Evolutionary conservation across 2,329 filamentous ascomycete species (phyloP).

Genomic region (Cladosporium sp.): DNA sequence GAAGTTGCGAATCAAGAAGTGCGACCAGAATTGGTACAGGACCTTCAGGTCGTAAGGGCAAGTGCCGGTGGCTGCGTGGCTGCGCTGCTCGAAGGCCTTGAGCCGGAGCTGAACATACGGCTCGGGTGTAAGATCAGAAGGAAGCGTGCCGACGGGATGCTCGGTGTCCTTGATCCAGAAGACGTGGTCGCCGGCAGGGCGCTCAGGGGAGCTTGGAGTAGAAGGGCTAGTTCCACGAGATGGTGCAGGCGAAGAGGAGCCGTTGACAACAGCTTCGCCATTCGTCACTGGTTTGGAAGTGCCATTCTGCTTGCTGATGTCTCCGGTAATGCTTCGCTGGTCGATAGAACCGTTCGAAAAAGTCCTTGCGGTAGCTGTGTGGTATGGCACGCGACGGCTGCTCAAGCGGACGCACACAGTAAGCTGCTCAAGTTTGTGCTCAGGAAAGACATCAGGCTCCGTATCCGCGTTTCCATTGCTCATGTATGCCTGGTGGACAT

Average conservation of each 20-base stretch:
- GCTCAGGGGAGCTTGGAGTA: conserved; percentile 16
- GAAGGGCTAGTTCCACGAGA: conserved; percentile 3
- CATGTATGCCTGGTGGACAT: conserved; percentile 17
- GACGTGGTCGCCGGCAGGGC: conserved; percentile 27
- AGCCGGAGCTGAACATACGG: conserved; percentile 46
- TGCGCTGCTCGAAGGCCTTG: conserved; percentile 48
- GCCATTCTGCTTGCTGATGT: conserved; percentile 39
- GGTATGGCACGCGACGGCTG: conserved; percentile 31
- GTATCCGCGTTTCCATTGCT: conserved; percentile 16
- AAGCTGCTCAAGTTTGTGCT: conserved; percentile 50
- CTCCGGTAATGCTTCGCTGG: conserved; percentile 47
- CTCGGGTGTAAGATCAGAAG: conserved; percentile 44
- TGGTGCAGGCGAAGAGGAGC: conserved; percentile 10
- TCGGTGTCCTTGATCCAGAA: conserved; percentile 51
- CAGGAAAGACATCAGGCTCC: conserved; percentile 46
- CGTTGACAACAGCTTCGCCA: conserved; percentile 30
- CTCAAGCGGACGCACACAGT: conserved; percentile 47
- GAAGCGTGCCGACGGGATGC: conserved; percentile 39
- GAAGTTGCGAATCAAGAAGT: conserved; percentile 69
- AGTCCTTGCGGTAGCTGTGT: conserved; percentile 42
- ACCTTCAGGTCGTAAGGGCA: conserved; percentile 58
- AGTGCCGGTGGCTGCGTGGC: conserved; percentile 38
- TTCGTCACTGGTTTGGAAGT: conserved; percentile 35
- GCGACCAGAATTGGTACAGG: conserved; percentile 71
- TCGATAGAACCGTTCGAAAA: conserved; percentile 56